Percentiles rank a stretch among this genome's conserved stretches.
Evolutionary conservation across 225 moss, liverwort and hornwort species (phyloP).

Genomic region (Climacium dendroides): DNA sequence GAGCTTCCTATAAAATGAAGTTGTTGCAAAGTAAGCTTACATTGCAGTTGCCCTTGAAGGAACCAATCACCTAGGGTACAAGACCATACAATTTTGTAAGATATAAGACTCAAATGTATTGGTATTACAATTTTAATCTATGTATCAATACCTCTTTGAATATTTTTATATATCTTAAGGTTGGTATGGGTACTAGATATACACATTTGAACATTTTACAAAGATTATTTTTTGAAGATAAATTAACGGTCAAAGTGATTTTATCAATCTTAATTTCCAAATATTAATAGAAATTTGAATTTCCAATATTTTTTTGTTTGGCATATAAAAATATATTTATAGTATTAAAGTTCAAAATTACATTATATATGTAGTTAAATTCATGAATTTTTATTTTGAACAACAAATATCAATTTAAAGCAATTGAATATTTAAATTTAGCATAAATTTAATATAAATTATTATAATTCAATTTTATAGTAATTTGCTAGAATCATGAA

Average conservation of each 20-base stretch:
- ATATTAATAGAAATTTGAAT: background rate
- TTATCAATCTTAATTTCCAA: background rate
- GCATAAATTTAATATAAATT: background rate
- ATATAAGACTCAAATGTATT: background rate
- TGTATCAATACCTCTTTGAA: background rate
- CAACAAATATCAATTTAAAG: background rate
- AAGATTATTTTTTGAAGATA: background rate
- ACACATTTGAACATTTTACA: background rate
- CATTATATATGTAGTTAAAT: background rate
- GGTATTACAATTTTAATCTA: rapidly evolving
- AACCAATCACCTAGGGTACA: no score
- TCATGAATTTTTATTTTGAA: background rate
- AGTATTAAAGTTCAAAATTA: background rate
- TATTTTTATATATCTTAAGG: background rate
- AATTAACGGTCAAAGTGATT: background rate
- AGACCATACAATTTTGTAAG: no score
- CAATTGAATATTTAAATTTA: background rate
- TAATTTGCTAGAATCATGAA: background rate
- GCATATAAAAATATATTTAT: background rate
- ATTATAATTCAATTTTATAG: no score
- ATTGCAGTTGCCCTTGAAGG: background rate
- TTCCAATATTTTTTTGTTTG: no score
- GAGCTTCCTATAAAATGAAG: background rate
- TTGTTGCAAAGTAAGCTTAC: background rate
- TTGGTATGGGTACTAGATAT: background rate